Evolutionary conservation across 768 basidiomycete genomes (phyloP).

Genomic region (Chalciporus sphaerocephalus): DNA sequence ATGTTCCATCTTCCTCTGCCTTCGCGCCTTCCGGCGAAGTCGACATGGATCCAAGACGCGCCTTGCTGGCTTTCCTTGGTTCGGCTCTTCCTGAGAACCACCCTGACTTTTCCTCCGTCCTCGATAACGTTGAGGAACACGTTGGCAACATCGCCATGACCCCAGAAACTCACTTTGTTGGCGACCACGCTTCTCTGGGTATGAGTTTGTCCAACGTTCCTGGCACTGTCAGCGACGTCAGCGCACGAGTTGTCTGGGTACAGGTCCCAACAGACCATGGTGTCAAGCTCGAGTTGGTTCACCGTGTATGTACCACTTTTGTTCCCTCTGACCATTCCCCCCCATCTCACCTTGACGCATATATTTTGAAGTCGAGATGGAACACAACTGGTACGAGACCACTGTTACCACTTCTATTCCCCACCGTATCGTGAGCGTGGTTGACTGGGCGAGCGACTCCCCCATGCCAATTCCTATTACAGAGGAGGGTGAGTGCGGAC

Average conservation of each 20-base stretch:
- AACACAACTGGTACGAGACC: slow-evolving; percentile 95
- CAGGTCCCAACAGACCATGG: slow-evolving; percentile 71
- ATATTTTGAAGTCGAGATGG: slow-evolving; percentile 87
- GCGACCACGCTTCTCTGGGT: slow-evolving; percentile 38
- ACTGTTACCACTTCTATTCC: slow-evolving; percentile 71
- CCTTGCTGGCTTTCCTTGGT: slow-evolving; percentile 76
- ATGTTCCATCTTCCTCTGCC: slow-evolving; percentile 27
- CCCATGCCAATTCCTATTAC: slow-evolving; percentile 34
- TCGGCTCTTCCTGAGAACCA: slow-evolving; percentile 55
- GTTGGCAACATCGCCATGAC: slow-evolving; percentile 46
- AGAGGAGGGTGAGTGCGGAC: slow-evolving; percentile 14
- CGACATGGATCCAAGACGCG: slow-evolving; percentile 41
- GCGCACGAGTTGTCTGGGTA: slow-evolving; percentile 73
- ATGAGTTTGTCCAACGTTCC: slow-evolving; percentile 46
- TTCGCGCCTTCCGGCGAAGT: slow-evolving; percentile 22
- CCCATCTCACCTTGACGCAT: not conserved
- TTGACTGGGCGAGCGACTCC: slow-evolving; percentile 92
- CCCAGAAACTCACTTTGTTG: slow-evolving; percentile 43
- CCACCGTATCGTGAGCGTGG: slow-evolving; percentile 79
- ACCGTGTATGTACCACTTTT: slow-evolving; percentile 17
- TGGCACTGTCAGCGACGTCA: slow-evolving; percentile 75
- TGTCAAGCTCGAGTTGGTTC: slow-evolving; percentile 69
- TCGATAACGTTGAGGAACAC: slow-evolving; percentile 46
- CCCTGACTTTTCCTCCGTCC: slow-evolving; percentile 42
- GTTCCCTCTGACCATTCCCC: not conserved